Conservation (phyloP, 1,284 basidiomycete genomes). For the Xanthoconium separans region DNA sequence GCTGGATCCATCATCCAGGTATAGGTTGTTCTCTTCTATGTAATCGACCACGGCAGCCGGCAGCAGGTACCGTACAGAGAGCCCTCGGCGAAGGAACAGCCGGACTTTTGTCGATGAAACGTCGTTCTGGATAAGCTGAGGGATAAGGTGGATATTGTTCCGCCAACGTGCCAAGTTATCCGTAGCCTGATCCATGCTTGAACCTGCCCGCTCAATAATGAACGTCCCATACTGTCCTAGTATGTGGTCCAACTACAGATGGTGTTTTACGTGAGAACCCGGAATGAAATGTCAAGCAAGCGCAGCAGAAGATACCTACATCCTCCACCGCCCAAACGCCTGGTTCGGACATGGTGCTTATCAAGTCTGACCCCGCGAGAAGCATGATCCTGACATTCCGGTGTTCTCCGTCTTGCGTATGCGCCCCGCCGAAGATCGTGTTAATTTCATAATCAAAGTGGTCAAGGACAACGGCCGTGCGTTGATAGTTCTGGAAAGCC, state of each 20-base stretch:
- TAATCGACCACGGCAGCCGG: slow-evolving; percentile 94
- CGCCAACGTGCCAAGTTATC: slow-evolving; percentile 77
- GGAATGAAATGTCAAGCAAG: slow-evolving; percentile 8
- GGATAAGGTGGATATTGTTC: slow-evolving; percentile 91
- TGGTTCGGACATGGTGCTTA: slow-evolving; percentile 98
- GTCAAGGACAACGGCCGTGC: slow-evolving; percentile 94
- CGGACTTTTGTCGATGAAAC: slow-evolving; percentile 95
- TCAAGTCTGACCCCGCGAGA: slow-evolving; percentile 95
- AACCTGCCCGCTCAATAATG: slow-evolving; percentile 94
- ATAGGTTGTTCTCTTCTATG: slow-evolving; percentile 81
- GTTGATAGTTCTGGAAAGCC: slow-evolving; percentile 90
- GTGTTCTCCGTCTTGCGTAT: slow-evolving; percentile 62
- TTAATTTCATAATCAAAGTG: slow-evolving; percentile 96
- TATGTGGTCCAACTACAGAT: slow-evolving; percentile 85
- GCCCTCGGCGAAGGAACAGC: slow-evolving; percentile 88
- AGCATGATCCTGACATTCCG: slow-evolving; percentile 83
- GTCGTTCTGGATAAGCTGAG: slow-evolving; percentile 98
- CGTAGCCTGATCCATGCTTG: slow-evolving; percentile 84
- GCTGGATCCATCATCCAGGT: slow-evolving; percentile 57
- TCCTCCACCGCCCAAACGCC: slow-evolving; percentile 97
- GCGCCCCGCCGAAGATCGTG: slow-evolving; percentile 70
- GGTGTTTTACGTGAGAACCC: slow-evolving; percentile 16
- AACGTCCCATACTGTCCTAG: slow-evolving; percentile 92
- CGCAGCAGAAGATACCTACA: slow-evolving; percentile 48
- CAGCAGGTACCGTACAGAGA: slow-evolving; percentile 92